Evolutionary conservation across 257 asterid genomes (phyloP).

Genomic region (Petunia secreta): DNA sequence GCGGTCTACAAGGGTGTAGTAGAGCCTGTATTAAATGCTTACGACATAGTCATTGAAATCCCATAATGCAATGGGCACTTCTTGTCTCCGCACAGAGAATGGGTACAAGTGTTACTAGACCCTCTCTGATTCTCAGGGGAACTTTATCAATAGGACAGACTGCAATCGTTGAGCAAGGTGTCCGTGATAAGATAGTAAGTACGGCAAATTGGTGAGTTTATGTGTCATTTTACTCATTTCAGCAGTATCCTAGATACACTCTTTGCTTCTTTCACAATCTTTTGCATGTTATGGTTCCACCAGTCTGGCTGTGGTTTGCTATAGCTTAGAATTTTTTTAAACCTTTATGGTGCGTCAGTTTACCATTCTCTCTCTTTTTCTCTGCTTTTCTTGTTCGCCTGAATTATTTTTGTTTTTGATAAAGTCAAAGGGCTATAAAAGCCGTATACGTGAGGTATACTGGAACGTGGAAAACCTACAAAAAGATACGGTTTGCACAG

Average conservation of each 20-base stretch:
- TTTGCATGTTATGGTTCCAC: too few species aligned
- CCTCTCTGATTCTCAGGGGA: slow-evolving; percentile 84
- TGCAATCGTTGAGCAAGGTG: slow-evolving; percentile 62
- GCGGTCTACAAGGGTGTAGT: slow-evolving; percentile 86
- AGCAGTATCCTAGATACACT: background rate
- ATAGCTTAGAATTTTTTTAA: background rate
- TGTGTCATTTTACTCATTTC: slow-evolving; percentile 12
- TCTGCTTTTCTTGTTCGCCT: background rate
- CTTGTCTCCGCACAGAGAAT: slow-evolving; percentile 66
- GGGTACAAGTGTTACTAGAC: slow-evolving; percentile 82
- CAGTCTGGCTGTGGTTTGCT: background rate
- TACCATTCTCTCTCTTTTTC: background rate
- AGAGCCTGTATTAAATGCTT: slow-evolving; percentile 85
- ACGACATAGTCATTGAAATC: slow-evolving; percentile 36
- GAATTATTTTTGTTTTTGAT: too few species aligned
- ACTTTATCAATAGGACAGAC: slow-evolving; percentile 64
- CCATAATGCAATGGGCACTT: slow-evolving; percentile 61
- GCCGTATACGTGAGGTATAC: too few species aligned
- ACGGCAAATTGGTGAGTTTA: slow-evolving; percentile 73
- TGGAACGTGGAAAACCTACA: too few species aligned
- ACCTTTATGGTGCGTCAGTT: background rate
- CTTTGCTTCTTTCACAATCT: background rate
- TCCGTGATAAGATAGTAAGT: slow-evolving; percentile 83
- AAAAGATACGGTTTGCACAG: too few species aligned
- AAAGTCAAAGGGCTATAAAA: too few species aligned